A percentile compares a stretch with the other conserved stretches of the same genome.
Evolutionary conservation across 768 basidiomycete species (phyloP).

Genomic region (Leucogyrophana mollusca): DNA sequence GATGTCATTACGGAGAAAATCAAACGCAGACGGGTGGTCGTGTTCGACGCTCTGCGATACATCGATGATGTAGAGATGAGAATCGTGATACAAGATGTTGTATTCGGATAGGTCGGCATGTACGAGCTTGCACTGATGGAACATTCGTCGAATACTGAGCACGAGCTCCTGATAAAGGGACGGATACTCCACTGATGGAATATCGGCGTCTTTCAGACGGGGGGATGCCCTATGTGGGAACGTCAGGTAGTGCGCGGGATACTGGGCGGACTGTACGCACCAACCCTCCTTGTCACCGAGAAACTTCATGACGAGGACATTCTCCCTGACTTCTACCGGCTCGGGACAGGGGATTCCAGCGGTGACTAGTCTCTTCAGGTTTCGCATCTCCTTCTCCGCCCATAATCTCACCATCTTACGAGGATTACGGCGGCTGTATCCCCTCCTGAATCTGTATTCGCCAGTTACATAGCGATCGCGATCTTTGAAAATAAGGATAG

Average conservation of each 20-base stretch:
- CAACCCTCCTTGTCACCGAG: conserved; percentile 80
- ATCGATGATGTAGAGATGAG: conserved; percentile 90
- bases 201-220: conserved; percentile 84
- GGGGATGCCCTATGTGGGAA: conserved; percentile 74
- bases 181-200: conserved; percentile 49
- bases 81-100: conserved; percentile 87
- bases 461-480: conserved; percentile 96
- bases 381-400: conserved; percentile 99
- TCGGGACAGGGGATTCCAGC: conserved; percentile 87
- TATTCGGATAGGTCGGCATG: conserved; percentile 99
- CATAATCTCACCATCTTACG: conserved; percentile 98
- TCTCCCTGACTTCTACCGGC: conserved; percentile 91
- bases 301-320: conserved; percentile 95
- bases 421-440: conserved; percentile 87
- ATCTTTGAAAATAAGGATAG: conserved; percentile 95
- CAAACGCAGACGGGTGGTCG: conserved; percentile 94
- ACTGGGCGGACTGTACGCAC: conserved; percentile 42
- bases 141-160: conserved; percentile 79
- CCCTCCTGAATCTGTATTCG: conserved; percentile 91
- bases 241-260: conserved; percentile 3
- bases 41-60: conserved; percentile 99
- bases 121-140: conserved; percentile 87
- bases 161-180: conserved; percentile 78
- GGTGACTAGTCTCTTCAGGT: conserved; percentile 79
- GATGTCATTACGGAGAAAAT: conserved; percentile 91